Conservation (phyloP, 2,329 filamentous ascomycete genomes). For the Fusarium sp. region DNA sequence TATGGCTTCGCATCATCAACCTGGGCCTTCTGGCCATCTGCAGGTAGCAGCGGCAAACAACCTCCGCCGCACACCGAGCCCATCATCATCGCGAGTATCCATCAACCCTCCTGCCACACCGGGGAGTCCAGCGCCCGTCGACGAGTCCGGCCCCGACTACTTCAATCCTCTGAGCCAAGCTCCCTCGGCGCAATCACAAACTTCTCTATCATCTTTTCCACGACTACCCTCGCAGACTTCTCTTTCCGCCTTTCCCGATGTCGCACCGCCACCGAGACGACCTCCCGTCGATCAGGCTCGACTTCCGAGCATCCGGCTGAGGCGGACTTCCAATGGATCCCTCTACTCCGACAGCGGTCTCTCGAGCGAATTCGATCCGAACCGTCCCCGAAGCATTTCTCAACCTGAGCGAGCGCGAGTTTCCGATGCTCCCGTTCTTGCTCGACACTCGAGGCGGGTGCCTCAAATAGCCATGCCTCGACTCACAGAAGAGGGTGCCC, state of each 20-base stretch:
- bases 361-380: slow-evolving; percentile 21
- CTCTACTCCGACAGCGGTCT: slow-evolving; percentile 30
- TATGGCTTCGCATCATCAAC: slow-evolving; percentile 40
- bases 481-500: slow-evolving; percentile 53
- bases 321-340: slow-evolving; percentile 41
- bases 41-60: slow-evolving; percentile 4
- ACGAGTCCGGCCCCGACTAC: slow-evolving; percentile 40
- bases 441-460: slow-evolving; percentile 46
- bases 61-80: slow-evolving; percentile 31
- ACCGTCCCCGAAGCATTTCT: slow-evolving; percentile 51
- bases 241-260: slow-evolving; percentile 26
- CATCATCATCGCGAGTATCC: slow-evolving; percentile 21
- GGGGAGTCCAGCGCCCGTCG: slow-evolving; percentile 32
- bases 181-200: slow-evolving; percentile 40
- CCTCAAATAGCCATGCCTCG: slow-evolving; percentile 53
- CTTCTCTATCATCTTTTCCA: slow-evolving; percentile 27
- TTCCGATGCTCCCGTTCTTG: slow-evolving; percentile 31
- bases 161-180: slow-evolving; percentile 39
- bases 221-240: slow-evolving; percentile 26
- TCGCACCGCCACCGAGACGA: slow-evolving; percentile 24
- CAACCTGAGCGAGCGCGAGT: slow-evolving; percentile 47
- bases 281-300: slow-evolving; percentile 33
- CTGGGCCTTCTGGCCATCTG: slow-evolving; percentile 34
- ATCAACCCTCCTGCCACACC: slow-evolving; percentile 18
- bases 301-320: slow-evolving; percentile 43